Base-by-base conservation (phyloP, 305 asterid genomes). In the Plantago rigida region DNA sequence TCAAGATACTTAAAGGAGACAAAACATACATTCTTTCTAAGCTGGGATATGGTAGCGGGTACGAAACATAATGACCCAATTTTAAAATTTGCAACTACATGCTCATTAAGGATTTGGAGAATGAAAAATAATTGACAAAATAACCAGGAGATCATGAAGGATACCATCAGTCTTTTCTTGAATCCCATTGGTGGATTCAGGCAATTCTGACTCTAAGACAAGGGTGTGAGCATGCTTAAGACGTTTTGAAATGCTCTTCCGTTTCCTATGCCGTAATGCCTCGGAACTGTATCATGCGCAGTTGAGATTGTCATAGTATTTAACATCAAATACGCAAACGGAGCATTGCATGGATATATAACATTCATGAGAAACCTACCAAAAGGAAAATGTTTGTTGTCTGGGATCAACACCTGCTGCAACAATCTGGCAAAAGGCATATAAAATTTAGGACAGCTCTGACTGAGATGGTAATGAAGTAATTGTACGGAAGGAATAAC, bases 381-480 rank as follows among this genome's bases (percentile, higher is more conserved):
- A 78, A 76, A 81, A 80, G 83, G 73, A 73, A 78, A 93, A 89
- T 5, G 95, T 85, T 53, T 89, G 95, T 68, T 82, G 85, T 85
- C 87, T 80, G 56, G 95, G 97, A 76, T 93, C 97, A 75, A 83
- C 89, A 42, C 95, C 95, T 73, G 85, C 87, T 56, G 89, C 90
- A 76, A 87, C 85, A 63, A 76, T 72, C 99, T 93, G 93, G 74
- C 60, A 56, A 71, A 58, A 66, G 70, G 31, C 53, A 13, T 41
- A 54, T 41, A 52, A 63, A 68, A 47, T 31, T 52, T 52, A 63
- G 45, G 49, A 51, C 45, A 59, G 63, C 59, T 60, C 61, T 68
- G 47, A 56, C 51, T n/a, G 15, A 17, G 51, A 42, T 9, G 3
- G 57, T 53, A 26, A 46, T 62, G 59, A 75, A 39, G 54, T 22